These are phyloP conservation scores for Serendipita sp. DNA, from an alignment of 768 basidiomycete genomes.

Conservation along the genomic window DNA sequence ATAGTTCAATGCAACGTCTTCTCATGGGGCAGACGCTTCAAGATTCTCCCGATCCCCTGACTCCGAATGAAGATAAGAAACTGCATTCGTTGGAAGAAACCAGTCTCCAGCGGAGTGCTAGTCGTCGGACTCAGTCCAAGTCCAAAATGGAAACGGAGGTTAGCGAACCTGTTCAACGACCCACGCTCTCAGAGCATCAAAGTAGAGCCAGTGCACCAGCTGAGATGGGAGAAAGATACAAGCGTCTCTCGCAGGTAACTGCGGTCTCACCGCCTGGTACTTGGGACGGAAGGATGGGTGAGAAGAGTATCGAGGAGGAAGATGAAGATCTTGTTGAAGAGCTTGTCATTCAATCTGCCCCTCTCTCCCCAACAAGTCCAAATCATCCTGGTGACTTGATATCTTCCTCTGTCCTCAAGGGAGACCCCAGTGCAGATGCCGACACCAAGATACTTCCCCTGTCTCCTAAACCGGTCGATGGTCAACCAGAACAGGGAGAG, in stretches of 20 bases:
- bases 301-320: neutral
- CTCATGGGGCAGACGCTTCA: constrained; percentile 8
- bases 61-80: constrained; percentile 8
- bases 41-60: constrained; percentile 26
- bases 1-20: neutral
- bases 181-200: neutral
- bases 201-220: neutral
- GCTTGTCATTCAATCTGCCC: neutral
- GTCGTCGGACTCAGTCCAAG: neutral
- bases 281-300: neutral
- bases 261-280: neutral
- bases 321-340: neutral
- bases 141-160: neutral
- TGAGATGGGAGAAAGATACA: neutral
- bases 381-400: too few relatives aligned
- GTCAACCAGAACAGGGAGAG: constrained; percentile 13
- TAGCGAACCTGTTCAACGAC: neutral
- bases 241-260: neutral
- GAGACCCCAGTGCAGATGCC: neutral
- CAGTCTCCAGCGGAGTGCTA: neutral
- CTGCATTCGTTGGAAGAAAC: neutral
- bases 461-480: constrained; percentile 17
- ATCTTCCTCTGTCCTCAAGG: too few relatives aligned
- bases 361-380: neutral
- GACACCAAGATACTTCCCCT: neutral